Percentiles rank a stretch among this genome's conserved stretches.
Evolutionary conservation across 176 grass and related monocot species (phyloP).

Genomic region (Musa schizocarpa): DNA sequence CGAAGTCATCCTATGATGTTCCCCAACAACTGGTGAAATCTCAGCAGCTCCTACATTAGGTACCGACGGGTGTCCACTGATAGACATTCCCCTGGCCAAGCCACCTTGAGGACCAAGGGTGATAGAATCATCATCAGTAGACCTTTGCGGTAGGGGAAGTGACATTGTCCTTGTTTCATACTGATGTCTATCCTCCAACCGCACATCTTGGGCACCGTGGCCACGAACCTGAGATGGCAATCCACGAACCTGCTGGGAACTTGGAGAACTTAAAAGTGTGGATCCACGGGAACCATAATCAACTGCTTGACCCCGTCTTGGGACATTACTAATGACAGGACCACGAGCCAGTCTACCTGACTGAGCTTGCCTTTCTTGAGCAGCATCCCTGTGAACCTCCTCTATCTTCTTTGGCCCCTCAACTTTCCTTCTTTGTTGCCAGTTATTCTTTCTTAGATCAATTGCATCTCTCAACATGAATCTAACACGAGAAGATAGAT

Average conservation of each 20-base stretch:
- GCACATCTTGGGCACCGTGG: slow-evolving; percentile 53
- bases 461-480: slow-evolving; percentile 91
- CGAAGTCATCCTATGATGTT: slow-evolving; percentile 40
- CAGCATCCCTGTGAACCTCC: slow-evolving; percentile 92
- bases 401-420: slow-evolving; percentile 99
- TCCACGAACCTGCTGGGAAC: slow-evolving; percentile 67
- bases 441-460: slow-evolving; percentile 89
- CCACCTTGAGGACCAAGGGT: slow-evolving; percentile 92
- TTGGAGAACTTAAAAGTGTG: slow-evolving; percentile 36
- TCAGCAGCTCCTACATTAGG: slow-evolving; percentile 39
- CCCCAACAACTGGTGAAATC: slow-evolving; percentile 17
- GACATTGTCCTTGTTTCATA: slow-evolving; percentile 47
- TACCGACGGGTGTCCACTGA: slow-evolving; percentile 51
- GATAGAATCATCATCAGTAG: slow-evolving; percentile 54
- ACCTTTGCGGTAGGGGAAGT: slow-evolving; percentile 57
- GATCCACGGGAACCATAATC: slow-evolving; percentile 48
- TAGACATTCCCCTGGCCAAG: slow-evolving; percentile 74
- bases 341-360: slow-evolving; percentile 54
- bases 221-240: slow-evolving; percentile 36
- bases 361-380: slow-evolving; percentile 89
- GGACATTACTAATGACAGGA: slow-evolving; percentile 40
- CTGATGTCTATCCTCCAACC: slow-evolving; percentile 56
- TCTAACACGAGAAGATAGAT: slow-evolving; percentile 69
- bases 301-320: slow-evolving; percentile 47
- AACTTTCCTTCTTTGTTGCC: slow-evolving; percentile 92